Base-by-base conservation (phyloP, 345 rosid genomes). In the Laguncularia racemosa region DNA sequence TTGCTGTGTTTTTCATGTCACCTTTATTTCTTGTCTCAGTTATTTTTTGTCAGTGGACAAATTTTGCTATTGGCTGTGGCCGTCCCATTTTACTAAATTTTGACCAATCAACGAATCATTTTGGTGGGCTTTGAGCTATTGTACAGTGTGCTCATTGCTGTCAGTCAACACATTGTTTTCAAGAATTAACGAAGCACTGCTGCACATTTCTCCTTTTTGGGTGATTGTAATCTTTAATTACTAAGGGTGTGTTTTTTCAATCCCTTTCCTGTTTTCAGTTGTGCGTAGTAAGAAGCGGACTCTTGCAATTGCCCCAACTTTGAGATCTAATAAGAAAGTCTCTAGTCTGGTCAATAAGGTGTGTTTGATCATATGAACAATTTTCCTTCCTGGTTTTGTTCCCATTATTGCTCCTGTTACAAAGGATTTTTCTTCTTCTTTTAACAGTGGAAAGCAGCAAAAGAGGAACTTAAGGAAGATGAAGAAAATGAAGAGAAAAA, bases 321-420 rank as follows among this genome's bases (percentile, higher is more conserved):
- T 93, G 82, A 84, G 83, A 77, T 82, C 96, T 61, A 93, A 87
- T 58, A 89, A 93, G 76, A 89, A 84, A 78, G 99, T 89, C 57
- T 87, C 97, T 14, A 83, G 83, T 72, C 71, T 93, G 84, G 99
- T 93, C 69, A 96, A 89, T 76, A 89, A 89, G 99, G 99, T 87
- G 79, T 38, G 20, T 58, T 15, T 52, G 50, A 50, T 50, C 50
- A 13, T 48, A 53, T 48, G 9, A 26, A 17, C 48, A 52, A 11
- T 13, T 51, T 53, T 48, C 61, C 52, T 62, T 61, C 52, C 13
- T 18, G 20, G 9, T 56, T 60, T 18, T 33, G 12, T 40, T 38
- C 43, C 50, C 21, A 48, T 44, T 55, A 4, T 45, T 15, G 17
- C 13, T 54, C 19, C 56, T 64, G 12, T 53, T 40, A 20, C 28